Base-by-base conservation (phyloP, 1,284 basidiomycete genomes). In the Marasmius fiardii region DNA sequence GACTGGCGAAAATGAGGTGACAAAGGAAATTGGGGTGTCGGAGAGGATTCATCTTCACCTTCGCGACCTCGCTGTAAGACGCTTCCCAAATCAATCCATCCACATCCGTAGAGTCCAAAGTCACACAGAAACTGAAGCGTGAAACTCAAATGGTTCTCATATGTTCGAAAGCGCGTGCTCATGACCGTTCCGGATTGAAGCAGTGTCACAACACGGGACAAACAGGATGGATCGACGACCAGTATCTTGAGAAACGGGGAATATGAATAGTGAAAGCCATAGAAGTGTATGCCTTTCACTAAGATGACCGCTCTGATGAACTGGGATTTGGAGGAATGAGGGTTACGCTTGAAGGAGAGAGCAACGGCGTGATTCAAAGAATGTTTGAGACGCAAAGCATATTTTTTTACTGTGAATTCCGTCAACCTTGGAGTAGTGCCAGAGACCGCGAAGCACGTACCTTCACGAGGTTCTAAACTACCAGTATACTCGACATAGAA, bases 201-300 rank as follows among this genome's bases (percentile, higher is more conserved):
- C 54, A 95, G 82, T 18, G 90, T 84, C 35, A 85, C 81, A 14
- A 88, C 81, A 20, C 92, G 85, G 62, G 77, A 83, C 59, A 89
- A 74, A 60, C 85, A 72, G 1, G 76, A 69, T 4, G 94, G 93
- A 63, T 97, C 87, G 49, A 79, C 77, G 55, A 95, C 75, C 61
- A 85, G 78, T 51, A 99, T 83, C 71, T 98, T 98, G 71, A 99
- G 83, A 72, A 92, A 99, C 26, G 94, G 94, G 10, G 82, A 79
- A 66, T 93, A 91, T 24, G 87, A 85, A 18, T 90, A 78, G 68
- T 95, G 91, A 70, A 95, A 98, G 7, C 96, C 96, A 71, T 98
- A 99, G 70, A 98, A 98, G 62, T 92, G 90, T 21, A 92, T 76
- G n/a, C 94, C 96, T 73, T 98, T 98, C 64, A 95, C 92, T 35